Evolutionary conservation across 2,329 filamentous ascomycete genomes (phyloP), one percentile per base, ranked within the genome.

Genomic region (Diatrype stigma): DNA sequence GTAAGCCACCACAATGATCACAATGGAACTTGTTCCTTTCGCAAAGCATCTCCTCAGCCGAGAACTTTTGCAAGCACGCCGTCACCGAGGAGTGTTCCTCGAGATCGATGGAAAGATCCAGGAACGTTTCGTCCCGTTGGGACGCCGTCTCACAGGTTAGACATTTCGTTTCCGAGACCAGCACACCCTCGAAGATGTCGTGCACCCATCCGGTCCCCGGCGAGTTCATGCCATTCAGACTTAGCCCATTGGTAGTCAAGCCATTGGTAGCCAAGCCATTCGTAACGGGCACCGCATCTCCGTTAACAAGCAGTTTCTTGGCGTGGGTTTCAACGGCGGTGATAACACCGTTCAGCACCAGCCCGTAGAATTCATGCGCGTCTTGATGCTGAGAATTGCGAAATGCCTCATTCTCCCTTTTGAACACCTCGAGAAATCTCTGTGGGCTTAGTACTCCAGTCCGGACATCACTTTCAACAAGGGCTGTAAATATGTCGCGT

Each of bases 1-100:
- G 94, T 50, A 99, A 75, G 2, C 94, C 94, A 48, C 94, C 94
- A 61, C 94, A 99, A 62, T 92, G 92, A 67, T 99, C 94, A 72
- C 94, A 99, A 66, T 99, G 93, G 60, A 99, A 99, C 67, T 99
- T 99, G 75, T 99, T 97, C 54, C 92, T 82, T 73, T 99, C 94
- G 66, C 94, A 97, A 51, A 99, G 80, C 90, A 97, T 96, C 70
- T 99, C 94, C 63, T 97, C 94, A 44, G 94, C 91, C 0, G 94
- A 99, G 64, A 99, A 99, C 63, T 96, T 96, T 52, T 90, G 83
- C 57, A 99, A 73, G 67, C 94, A 99, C 23, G 94, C 93, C 2
- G 94, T 97, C 3, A 99, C 94, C 0, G 94, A 99, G 0, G 92
- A 92, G 67, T 97, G 91, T 64, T 96, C 87, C 59, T 96, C 91